Conservation (phyloP, 352 stramenopile genomes). For the Phytopythium delawarense region DNA sequence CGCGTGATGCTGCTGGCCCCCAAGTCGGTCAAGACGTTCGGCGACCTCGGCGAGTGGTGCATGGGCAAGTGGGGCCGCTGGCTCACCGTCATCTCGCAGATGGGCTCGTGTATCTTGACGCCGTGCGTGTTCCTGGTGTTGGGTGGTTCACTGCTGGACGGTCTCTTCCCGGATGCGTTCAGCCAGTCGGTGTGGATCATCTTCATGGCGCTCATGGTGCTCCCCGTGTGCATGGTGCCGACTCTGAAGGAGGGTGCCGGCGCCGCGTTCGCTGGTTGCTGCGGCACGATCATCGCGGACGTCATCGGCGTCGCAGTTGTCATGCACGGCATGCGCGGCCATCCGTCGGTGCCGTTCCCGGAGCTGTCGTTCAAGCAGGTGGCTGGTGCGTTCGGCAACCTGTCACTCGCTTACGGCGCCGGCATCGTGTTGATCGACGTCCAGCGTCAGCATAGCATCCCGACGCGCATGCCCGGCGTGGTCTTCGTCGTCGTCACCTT, state of each 20-base stretch:
- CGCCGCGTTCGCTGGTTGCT: slow-evolving; percentile 27
- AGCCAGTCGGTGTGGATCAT: slow-evolving; percentile 30
- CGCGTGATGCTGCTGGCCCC: slow-evolving; percentile 37
- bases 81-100: slow-evolving; percentile 22
- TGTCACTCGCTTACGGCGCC: slow-evolving; percentile 19
- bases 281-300: slow-evolving; percentile 35
- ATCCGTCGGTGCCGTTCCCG: slow-evolving; percentile 13
- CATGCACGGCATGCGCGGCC: slow-evolving; percentile 6
- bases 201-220: slow-evolving; percentile 27
- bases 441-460: slow-evolving; percentile 6
- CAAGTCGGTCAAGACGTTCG: slow-evolving; percentile 30
- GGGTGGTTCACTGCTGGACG: slow-evolving; percentile 23
- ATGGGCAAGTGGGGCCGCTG: slow-evolving; percentile 31
- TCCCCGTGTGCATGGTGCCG: slow-evolving; percentile 30
- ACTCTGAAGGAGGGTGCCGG: slow-evolving; percentile 34
- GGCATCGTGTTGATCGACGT: slow-evolving; percentile 28
- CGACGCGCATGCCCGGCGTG: no score
- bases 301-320: slow-evolving; percentile 12
- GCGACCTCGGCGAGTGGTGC: slow-evolving; percentile 41
- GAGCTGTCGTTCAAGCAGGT: slow-evolving; percentile 24
- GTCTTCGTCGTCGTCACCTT: no score
- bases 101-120: slow-evolving; percentile 27
- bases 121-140: slow-evolving; percentile 18
- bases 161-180: slow-evolving; percentile 29
- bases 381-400: slow-evolving; percentile 27